A percentile compares a stretch with the other conserved stretches of the same genome.
Conservation (phyloP, 345 rosid species). For the Pelargonium nanum region DNA sequence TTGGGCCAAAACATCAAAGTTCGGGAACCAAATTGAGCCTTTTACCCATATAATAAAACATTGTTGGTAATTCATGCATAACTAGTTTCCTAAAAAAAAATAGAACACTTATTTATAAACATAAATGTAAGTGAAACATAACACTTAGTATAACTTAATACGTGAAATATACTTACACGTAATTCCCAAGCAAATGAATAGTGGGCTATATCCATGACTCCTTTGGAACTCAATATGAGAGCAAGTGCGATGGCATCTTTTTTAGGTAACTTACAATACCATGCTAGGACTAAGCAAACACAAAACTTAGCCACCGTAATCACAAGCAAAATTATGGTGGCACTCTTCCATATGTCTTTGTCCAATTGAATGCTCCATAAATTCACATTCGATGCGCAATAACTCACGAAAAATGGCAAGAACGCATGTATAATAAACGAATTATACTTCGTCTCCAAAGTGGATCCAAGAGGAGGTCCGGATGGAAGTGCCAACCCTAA, state of each 20-base stretch:
- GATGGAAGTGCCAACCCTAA: background rate
- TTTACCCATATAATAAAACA: too few species aligned
- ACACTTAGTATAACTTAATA: background rate
- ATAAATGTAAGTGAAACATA: background rate
- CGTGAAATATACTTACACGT: background rate
- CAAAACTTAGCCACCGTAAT: background rate
- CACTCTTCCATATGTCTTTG: background rate
- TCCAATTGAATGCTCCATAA: background rate
- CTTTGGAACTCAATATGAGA: constrained; percentile 3
- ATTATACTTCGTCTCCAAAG: background rate
- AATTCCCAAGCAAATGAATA: background rate
- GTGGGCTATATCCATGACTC: constrained; percentile 2
- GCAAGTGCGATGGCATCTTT: background rate
- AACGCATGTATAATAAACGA: too few species aligned
- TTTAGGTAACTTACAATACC: background rate
- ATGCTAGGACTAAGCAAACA: background rate
- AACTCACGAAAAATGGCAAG: background rate
- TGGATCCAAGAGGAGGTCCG: background rate
- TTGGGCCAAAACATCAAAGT: too few species aligned
- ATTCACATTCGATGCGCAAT: background rate
- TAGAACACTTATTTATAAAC: too few species aligned
- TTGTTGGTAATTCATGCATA: too few species aligned
- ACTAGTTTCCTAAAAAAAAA: too few species aligned
- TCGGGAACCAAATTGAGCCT: too few species aligned
- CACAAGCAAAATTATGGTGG: background rate